Base-by-base conservation (phyloP, 495 filamentous ascomycete genomes). In the Lophiostoma macrostomum region DNA sequence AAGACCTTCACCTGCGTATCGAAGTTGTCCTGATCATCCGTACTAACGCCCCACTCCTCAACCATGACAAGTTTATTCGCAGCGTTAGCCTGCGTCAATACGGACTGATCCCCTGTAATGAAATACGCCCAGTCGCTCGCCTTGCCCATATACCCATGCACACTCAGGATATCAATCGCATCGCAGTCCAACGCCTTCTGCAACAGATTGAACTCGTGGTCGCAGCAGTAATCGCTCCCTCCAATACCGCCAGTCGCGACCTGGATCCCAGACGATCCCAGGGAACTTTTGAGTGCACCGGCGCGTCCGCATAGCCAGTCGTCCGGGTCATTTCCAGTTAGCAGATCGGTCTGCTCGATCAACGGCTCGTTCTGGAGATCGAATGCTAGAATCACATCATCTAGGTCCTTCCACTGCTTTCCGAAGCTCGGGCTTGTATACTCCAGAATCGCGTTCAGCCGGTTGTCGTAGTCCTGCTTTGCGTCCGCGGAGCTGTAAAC, bases 331-430 rank as follows among this genome's bases (percentile, higher is more conserved):
- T 64, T 62, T 36, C 50, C 56, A 13, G 42, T 35, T 23, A 64
- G 53, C 2, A 62, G 49, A 1, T 51, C 59, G 24, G 41, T 7
- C 30, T 58, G 41, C 5, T 58, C 35, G 12, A 63, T 54, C 55
- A 73, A 63, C 19, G 69, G 70, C 59, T 73, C 69, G 49, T 73
- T 73, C 55, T 73, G 61, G 1, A 73, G 42, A 43, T 73, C 68
- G 37, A 73, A 71, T 2, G 69, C 70, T 31, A 73, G 51, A 35
- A 73, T 73, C 10, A 60, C 71, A 34, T 71, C 67, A 34, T 42
- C 50, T 50, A 65, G 62, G 18, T 69, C 51, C 28, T 62, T 66
- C 68, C 69, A 71, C 16, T 54, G 46, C 27, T 69, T 60, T 34
- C 65, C 64, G 20, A 66, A 69, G 49, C 27, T 27, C 5, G 61